Evolutionary conservation across 164 flowering plant species (phyloP).

Genomic region (Magnolia sinica): DNA sequence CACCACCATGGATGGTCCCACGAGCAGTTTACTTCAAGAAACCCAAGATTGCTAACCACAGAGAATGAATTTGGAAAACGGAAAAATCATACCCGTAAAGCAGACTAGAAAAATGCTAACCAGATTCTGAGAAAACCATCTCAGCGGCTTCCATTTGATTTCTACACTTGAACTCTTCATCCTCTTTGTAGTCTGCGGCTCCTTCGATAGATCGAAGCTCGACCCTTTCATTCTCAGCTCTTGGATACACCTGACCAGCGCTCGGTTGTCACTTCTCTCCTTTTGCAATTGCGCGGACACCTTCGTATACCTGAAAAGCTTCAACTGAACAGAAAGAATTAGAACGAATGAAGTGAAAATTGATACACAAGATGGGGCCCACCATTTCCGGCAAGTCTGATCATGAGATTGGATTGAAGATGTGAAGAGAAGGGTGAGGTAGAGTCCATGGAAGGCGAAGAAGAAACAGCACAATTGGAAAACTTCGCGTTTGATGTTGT

Average conservation of each 20-base stretch:
- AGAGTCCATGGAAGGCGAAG: conserved; percentile 57
- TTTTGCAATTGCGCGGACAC: conserved; percentile 50
- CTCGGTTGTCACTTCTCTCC: conserved; percentile 49
- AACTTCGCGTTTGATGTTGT: conserved; percentile 46
- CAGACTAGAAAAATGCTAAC: conserved; percentile 52
- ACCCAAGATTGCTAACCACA: conserved; percentile 28
- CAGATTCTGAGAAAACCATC: conserved; percentile 55
- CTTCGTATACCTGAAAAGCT: conserved; percentile 66
- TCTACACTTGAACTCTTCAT: conserved; percentile 93
- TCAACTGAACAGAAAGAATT: conserved; percentile 55
- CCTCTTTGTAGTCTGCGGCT: conserved; percentile 49
- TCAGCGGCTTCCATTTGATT: conserved; percentile 72
- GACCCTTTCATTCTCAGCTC: conserved; percentile 93
- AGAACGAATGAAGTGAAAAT: conserved; percentile 41
- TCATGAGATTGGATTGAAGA: conserved; percentile 26
- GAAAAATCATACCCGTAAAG: conserved; percentile 53
- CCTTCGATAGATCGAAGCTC: conserved; percentile 74
- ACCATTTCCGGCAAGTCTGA: conserved; percentile 51
- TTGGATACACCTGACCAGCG: conserved; percentile 55
- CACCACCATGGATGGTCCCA: too few relatives aligned
- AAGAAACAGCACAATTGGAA: conserved; percentile 71
- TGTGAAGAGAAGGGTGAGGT: conserved; percentile 57
- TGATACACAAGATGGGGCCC: conserved; percentile 57
- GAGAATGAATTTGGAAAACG: conserved; percentile 54
- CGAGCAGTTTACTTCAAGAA: too few relatives aligned